A percentile compares a stretch with the other conserved stretches of the same genome.
Conservation (phyloP, 768 basidiomycete genomes). For the Clathrus columnatus region DNA sequence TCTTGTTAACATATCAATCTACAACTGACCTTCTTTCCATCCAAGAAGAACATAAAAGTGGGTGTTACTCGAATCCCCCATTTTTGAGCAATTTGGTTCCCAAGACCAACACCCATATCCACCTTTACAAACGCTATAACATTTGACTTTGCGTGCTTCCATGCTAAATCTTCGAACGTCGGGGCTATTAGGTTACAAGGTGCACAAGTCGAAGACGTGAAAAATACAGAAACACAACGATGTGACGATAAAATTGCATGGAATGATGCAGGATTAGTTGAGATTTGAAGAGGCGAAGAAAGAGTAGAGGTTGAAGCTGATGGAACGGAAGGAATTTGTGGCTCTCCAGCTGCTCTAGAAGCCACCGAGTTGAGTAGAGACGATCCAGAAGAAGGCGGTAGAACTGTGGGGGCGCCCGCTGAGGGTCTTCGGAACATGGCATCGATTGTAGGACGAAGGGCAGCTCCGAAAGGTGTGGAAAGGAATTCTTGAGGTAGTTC, state of each 20-base stretch:
- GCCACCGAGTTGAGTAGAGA: slow-evolving; percentile 28
- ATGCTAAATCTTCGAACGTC: slow-evolving; percentile 69
- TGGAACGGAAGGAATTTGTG: slow-evolving; percentile 17
- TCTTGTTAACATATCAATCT: background rate
- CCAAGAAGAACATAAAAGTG: slow-evolving; percentile 81
- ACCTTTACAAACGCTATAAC: slow-evolving; percentile 77
- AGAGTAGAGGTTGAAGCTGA: slow-evolving; percentile 25
- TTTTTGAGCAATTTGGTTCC: slow-evolving; percentile 47
- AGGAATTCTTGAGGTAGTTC: slow-evolving; percentile 79
- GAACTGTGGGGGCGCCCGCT: slow-evolving; percentile 28
- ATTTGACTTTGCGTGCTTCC: slow-evolving; percentile 38
- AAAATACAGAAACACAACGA: slow-evolving; percentile 69
- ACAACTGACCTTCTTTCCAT: slow-evolving; percentile 54
- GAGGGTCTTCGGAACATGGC: slow-evolving; percentile 67
- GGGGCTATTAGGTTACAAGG: slow-evolving; percentile 84
- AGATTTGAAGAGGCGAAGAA: slow-evolving; percentile 54
- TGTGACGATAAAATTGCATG: slow-evolving; percentile 54
- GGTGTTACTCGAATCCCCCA: slow-evolving; percentile 72
- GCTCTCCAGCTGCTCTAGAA: slow-evolving; percentile 30
- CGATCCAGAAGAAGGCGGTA: slow-evolving; percentile 31
- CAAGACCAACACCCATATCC: slow-evolving; percentile 66
- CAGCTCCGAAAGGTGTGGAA: slow-evolving; percentile 77
- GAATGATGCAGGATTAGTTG: slow-evolving; percentile 70
- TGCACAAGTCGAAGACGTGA: slow-evolving; percentile 66
- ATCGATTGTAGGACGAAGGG: slow-evolving; percentile 85